Percentiles rank a stretch among this genome's conserved stretches.
phyloP scores from a whole-genome alignment of 495 filamentous ascomycete species.

The Geopyxis carbonaria region DNA sequence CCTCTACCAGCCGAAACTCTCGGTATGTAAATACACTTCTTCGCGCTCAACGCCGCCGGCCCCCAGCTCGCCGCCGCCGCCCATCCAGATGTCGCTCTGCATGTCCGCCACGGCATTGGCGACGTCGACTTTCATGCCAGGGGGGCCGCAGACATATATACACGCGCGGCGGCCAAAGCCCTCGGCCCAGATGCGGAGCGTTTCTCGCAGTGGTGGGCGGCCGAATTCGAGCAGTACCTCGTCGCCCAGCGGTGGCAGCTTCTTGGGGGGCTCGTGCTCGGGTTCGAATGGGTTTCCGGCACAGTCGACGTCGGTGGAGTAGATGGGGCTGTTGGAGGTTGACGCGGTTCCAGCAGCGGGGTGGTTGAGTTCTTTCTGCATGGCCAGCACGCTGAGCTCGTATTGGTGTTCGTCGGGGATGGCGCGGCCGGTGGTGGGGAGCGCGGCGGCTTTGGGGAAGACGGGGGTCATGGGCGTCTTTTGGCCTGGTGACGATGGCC shows the following conservation, averaged over 20 bases:
- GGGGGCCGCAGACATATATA: slow-evolving; percentile 85
- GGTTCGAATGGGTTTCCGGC: slow-evolving; percentile 21
- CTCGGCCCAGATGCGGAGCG: slow-evolving; percentile 62
- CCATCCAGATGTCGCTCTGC: slow-evolving; percentile 65
- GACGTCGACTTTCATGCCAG: slow-evolving; percentile 72
- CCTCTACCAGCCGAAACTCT: slow-evolving; percentile 37
- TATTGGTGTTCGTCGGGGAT: slow-evolving; percentile 38
- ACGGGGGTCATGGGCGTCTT: slow-evolving; percentile 16
- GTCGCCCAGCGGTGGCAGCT: slow-evolving; percentile 21
- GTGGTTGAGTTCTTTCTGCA: slow-evolving; percentile 13
- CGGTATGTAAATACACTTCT: slow-evolving; percentile 86
- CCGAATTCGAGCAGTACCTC: slow-evolving; percentile 70
- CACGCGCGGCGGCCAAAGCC: slow-evolving; percentile 70
- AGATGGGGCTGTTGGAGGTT: not conserved
- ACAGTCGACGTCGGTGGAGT: slow-evolving; percentile 9
- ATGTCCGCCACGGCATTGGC: slow-evolving; percentile 64
- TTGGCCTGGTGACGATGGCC: slow-evolving; percentile 8
- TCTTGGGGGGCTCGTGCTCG: slow-evolving; percentile 10
- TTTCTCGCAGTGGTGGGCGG: slow-evolving; percentile 70
- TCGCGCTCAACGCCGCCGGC: no score
- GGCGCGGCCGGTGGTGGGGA: slow-evolving; percentile 10
- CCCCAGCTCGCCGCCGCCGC: slow-evolving; percentile 33
- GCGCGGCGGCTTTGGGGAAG: slow-evolving; percentile 9
- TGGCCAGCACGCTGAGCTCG: slow-evolving; percentile 9
- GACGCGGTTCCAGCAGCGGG: not conserved